Evolutionary conservation across 2,329 filamentous ascomycete genomes (phyloP).

Genomic region (Botrytis cinerea): DNA sequence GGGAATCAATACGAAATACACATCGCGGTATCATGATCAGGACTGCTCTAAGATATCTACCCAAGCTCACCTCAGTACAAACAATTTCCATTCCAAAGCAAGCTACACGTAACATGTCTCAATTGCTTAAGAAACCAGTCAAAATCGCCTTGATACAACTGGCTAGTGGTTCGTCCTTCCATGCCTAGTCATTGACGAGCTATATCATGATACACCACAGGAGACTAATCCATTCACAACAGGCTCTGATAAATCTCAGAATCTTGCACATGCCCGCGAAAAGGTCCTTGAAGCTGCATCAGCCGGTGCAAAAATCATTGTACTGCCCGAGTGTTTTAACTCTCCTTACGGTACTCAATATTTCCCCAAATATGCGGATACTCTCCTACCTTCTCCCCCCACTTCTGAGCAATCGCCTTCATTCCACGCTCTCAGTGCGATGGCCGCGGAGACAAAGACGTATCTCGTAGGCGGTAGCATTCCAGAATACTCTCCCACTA

Average conservation of each 20-base stretch:
- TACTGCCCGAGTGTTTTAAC: slow-evolving; percentile 98
- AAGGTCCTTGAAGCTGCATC: slow-evolving; percentile 81
- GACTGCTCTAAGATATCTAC: slow-evolving; percentile 8
- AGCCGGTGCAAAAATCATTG: slow-evolving; percentile 78
- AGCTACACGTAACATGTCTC: slow-evolving; percentile 35
- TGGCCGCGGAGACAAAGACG: slow-evolving; percentile 75
- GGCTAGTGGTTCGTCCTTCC: slow-evolving; percentile 58
- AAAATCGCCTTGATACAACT: slow-evolving; percentile 83
- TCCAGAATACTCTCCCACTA: slow-evolving; percentile 70
- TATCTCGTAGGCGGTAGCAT: slow-evolving; percentile 93
- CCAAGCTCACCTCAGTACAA: slow-evolving; percentile 23
- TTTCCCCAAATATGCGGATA: slow-evolving; percentile 92
- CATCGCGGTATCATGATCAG: slow-evolving; percentile 14
- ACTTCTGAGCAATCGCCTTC: slow-evolving; percentile 71
- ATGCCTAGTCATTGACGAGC: slow-evolving; percentile 24
- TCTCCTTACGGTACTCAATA: slow-evolving; percentile 90
- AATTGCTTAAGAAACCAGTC: slow-evolving; percentile 70
- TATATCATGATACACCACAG: slow-evolving; percentile 31
- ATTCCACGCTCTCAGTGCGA: slow-evolving; percentile 77
- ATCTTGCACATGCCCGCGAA: slow-evolving; percentile 76
- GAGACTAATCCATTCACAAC: slow-evolving; percentile 33
- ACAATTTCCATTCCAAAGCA: slow-evolving; percentile 16
- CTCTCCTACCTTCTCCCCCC: slow-evolving; percentile 76
- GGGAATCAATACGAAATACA: neutral
- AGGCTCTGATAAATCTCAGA: slow-evolving; percentile 79